Conservation (phyloP, 1,284 basidiomycete genomes). For the Ganoderma lingzhi region DNA sequence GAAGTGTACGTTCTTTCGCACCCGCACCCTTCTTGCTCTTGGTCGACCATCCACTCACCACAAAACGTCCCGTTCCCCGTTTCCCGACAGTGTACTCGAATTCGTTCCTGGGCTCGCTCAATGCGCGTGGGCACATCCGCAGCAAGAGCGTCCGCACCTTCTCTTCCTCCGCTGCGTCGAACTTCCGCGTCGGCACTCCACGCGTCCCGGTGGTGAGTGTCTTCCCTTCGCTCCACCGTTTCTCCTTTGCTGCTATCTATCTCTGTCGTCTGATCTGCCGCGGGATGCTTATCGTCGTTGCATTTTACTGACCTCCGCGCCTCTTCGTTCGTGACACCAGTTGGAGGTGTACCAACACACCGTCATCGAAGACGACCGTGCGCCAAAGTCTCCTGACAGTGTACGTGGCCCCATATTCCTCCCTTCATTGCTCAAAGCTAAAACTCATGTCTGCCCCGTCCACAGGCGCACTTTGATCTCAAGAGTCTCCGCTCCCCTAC, state of each 20-base stretch:
- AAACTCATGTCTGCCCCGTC: neutral
- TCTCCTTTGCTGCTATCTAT: neutral
- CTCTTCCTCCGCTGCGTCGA: slow-evolving; percentile 13
- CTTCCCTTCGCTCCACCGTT: neutral
- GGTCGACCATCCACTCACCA: neutral
- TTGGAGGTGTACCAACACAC: slow-evolving; percentile 23
- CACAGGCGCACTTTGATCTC: slow-evolving; percentile 12
- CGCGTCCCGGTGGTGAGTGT: slow-evolving; percentile 24
- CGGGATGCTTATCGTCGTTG: neutral
- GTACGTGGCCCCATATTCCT: neutral
- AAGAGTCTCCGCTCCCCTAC: slow-evolving; percentile 16
- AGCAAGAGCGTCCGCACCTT: slow-evolving; percentile 22
- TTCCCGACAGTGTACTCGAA: slow-evolving; percentile 29
- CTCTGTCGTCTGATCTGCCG: neutral
- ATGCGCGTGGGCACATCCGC: slow-evolving; percentile 32
- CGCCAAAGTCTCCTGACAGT: slow-evolving; percentile 12
- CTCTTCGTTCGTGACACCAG: slow-evolving; percentile 6
- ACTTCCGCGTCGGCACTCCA: slow-evolving; percentile 14
- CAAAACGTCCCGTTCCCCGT: neutral
- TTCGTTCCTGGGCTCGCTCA: slow-evolving; percentile 31
- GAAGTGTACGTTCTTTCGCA: slow-evolving; percentile 23
- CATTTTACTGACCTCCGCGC: neutral
- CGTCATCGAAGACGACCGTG: slow-evolving; percentile 18
- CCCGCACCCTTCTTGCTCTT: neutral
- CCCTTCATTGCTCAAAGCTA: neutral